Base-by-base conservation (phyloP, 2,329 filamentous ascomycete species). In the Microascus cirrosus region DNA sequence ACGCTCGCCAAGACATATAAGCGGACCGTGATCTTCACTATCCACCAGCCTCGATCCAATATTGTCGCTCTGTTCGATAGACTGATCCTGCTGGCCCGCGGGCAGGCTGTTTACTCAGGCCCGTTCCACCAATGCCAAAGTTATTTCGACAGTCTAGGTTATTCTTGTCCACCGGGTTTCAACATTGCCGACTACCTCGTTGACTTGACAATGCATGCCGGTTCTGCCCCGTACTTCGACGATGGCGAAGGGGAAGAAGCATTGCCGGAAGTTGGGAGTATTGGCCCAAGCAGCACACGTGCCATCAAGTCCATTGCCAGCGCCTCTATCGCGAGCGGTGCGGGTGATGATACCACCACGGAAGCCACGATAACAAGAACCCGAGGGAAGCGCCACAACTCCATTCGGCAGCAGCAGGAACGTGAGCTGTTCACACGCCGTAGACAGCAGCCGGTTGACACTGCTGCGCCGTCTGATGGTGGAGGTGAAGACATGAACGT, bases 101-200 rank as follows among this genome's bases (percentile, higher is more conserved):
- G 94, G 28, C 86, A 86, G 65, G 88, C 90, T 1, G 94, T 99
- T 8, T 99, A 95, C 70, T 97, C 94, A 2, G 94, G 94, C 0
- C 89, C 90, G 1, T 95, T 97, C 69, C 77, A 82, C 1, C 85
- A 85, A 62, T 99, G 94, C 68, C 94, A 99, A 69, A 77, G 83
- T 22, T 99, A 96, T 69, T 99, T 99, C 65, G 90, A 96, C 67
- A 81, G 84, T 53, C 86, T 96, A 61, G 95, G 94, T 51, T 99
- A 96, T 70, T 78, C 88, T 54, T 99, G 95, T 67, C 94, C 94
- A 12, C 87, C 92, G 25, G 95, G 95, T 2, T 99, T 97, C 80
- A 99, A 99, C 67, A 97, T 99, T 71, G 94, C 94, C 3, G 94
- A 99, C 70, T 99, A 96, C 67, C 82, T 99, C 5, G 92, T 99